phyloP scores from a whole-genome alignment of 495 filamentous ascomycete species.

The Parachaetomium inaequale region DNA sequence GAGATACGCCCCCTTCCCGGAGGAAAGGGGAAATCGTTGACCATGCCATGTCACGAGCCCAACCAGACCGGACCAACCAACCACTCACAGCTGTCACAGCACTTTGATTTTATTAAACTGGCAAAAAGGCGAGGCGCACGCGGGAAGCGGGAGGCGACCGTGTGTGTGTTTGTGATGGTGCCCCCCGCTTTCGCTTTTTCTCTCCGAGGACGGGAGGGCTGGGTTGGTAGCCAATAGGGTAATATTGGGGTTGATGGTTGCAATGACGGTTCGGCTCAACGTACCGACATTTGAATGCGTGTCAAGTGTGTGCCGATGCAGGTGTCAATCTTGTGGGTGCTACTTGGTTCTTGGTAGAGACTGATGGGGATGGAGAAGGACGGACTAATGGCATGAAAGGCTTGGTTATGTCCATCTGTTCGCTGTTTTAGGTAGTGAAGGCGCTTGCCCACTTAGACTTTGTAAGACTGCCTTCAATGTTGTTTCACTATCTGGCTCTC shows the following conservation, averaged over 20 bases:
- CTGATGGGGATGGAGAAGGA: not conserved
- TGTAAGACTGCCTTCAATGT: too few species aligned
- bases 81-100: not conserved
- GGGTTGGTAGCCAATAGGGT: slow-evolving; percentile 12
- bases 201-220: not conserved
- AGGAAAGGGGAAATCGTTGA: not conserved
- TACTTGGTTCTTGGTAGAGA: not conserved
- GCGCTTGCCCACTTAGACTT: too few species aligned
- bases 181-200: not conserved
- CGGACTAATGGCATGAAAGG: not conserved
- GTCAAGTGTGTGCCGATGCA: not conserved
- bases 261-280: slow-evolving; percentile 4
- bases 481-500: too few species aligned
- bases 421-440: too few species aligned
- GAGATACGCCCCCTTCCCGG: not conserved
- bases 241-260: not conserved
- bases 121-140: not conserved
- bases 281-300: slow-evolving; percentile 1
- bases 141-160: not conserved
- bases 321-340: not conserved
- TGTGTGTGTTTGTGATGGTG: not conserved
- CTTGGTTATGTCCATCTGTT: too few species aligned
- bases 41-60: not conserved
- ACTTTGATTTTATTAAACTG: not conserved
- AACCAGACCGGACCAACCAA: not conserved